Evolutionary conservation across 2,329 filamentous ascomycete genomes (phyloP).

Genomic region (Neopestalotiopsis sp.): DNA sequence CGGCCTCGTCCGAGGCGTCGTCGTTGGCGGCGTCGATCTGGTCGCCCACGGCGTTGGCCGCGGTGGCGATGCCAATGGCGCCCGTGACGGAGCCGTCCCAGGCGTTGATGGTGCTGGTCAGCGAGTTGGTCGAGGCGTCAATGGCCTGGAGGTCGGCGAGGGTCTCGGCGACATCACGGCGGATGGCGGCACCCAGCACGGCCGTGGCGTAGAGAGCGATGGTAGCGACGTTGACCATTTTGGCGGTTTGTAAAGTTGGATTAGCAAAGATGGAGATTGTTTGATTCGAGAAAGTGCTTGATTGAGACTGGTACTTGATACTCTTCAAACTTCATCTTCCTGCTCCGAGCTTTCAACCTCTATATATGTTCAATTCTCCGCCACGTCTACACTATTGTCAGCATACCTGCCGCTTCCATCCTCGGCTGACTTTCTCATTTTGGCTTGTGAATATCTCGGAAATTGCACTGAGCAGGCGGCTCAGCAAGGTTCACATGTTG

Average conservation of each 20-base stretch:
- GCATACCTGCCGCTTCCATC: constrained; percentile 12
- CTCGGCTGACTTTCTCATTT: background rate
- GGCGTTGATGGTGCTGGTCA: constrained; percentile 10
- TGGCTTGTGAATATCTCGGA: constrained; percentile 8
- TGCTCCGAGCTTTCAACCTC: background rate
- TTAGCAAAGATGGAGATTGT: background rate
- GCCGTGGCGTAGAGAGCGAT: constrained; percentile 10
- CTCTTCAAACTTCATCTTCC: background rate
- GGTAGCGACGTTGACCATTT: constrained; percentile 11
- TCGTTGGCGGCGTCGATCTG: constrained; percentile 13
- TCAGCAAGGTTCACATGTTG: constrained; percentile 9
- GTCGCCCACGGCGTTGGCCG: constrained; percentile 1
- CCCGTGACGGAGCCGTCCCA: constrained; percentile 13
- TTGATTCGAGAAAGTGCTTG: background rate
- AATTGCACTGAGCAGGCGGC: background rate
- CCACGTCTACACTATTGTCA: background rate
- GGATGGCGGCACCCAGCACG: constrained; percentile 4
- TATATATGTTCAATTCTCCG: background rate
- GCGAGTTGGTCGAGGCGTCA: background rate
- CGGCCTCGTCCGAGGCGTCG: constrained; percentile 5
- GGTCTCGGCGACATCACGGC: constrained; percentile 11
- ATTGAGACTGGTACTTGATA: background rate
- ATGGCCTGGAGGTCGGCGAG: constrained; percentile 10
- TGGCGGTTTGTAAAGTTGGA: background rate
- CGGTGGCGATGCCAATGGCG: constrained; percentile 4